These are phyloP conservation scores for Phellopilus nigrolimitatus DNA, from an alignment of 1,284 basidiomycete species.

Conservation along the genomic window DNA sequence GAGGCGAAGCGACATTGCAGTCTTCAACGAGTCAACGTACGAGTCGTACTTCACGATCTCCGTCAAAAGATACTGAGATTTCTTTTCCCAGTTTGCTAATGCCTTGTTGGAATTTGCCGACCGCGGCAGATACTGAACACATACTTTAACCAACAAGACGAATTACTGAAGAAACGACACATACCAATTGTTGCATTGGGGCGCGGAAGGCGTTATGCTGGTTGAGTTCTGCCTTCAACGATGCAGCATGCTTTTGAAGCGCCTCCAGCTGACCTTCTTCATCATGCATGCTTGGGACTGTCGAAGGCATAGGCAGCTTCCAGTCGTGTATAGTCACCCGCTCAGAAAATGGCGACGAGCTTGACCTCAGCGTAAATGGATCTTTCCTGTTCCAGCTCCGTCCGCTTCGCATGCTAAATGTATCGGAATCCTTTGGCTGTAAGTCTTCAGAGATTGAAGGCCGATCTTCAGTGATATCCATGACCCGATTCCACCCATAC, in stretches of 20 bases:
- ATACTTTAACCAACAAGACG: slow-evolving; percentile 7
- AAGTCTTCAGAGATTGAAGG: slow-evolving; percentile 54
- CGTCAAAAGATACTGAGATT: slow-evolving; percentile 80
- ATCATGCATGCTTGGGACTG: slow-evolving; percentile 79
- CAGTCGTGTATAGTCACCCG: slow-evolving; percentile 88
- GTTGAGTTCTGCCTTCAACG: slow-evolving; percentile 75
- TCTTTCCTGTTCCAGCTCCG: slow-evolving; percentile 50
- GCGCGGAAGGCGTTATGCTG: slow-evolving; percentile 80
- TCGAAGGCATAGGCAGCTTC: slow-evolving; percentile 84
- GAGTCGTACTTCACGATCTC: slow-evolving; percentile 95
- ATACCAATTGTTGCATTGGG: slow-evolving; percentile 79
- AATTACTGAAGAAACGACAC: slow-evolving; percentile 27
- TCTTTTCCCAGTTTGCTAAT: slow-evolving; percentile 87
- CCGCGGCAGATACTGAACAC: slow-evolving; percentile 69
- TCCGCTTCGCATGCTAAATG: slow-evolving; percentile 63
- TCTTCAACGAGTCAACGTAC: slow-evolving; percentile 86
- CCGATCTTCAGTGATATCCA: slow-evolving; percentile 45
- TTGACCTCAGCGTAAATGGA: slow-evolving; percentile 53
- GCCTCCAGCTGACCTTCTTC: slow-evolving; percentile 91
- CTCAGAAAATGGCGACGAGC: slow-evolving; percentile 69
- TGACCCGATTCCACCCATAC: slow-evolving; percentile 90
- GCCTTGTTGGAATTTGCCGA: slow-evolving; percentile 76
- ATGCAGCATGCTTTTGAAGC: slow-evolving; percentile 72
- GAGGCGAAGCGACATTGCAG: slow-evolving; percentile 75
- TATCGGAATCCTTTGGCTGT: slow-evolving; percentile 47